Base-by-base conservation (phyloP, 2,329 filamentous ascomycete genomes). In the Fusarium nanum region DNA sequence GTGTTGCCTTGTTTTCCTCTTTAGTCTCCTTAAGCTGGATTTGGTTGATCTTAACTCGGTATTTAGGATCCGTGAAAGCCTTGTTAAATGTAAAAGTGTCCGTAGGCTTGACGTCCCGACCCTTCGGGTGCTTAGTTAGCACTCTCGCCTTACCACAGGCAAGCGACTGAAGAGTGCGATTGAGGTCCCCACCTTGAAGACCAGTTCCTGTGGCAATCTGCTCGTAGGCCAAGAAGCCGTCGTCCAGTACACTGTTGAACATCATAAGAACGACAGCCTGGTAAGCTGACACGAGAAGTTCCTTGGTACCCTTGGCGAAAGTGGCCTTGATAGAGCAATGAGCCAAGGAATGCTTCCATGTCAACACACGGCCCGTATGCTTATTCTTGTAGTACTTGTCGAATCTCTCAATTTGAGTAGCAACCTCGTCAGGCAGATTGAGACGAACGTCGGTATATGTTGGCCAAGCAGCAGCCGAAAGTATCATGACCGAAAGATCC, bases 31-130 rank as follows among this genome's bases (percentile, higher is more conserved):
- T 97, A 53, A 98, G 87, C 81, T 99, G 96, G 73, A 99, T 96
- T 81, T 98, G 95, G 82, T 98, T 99, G 84, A 99, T 98, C 84
- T 99, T 99, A 82, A 99, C 91, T 60, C 94, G 90, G 80, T 93
- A 92, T 80, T 96, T 97, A 22, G 90, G 87, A 76, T 98, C 92
- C 4, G 83, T 83, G 80, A 99, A 99, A 18, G 79, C 78, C 46
- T 86, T 81, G 82, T 98, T 98, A 76, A 97, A 90, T 0, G 88
- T 89, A 76, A 99, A 99, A 0, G 90, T 92, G 81, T 99, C 97
- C 0, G 88, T 93, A 1, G 84, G 77, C 62, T 87, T 87, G 71
- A 99, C 89, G 0, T 99, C 94, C 57, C 91, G 89, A 55, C 93
- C 91, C 79, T 93, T 94, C 37, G 96, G 96, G 67, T 91, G 88